A percentile compares a stretch with the other conserved stretches of the same genome.
phyloP scores from a whole-genome alignment of 2,329 filamentous ascomycete genomes.

The Penicillium sp. region DNA sequence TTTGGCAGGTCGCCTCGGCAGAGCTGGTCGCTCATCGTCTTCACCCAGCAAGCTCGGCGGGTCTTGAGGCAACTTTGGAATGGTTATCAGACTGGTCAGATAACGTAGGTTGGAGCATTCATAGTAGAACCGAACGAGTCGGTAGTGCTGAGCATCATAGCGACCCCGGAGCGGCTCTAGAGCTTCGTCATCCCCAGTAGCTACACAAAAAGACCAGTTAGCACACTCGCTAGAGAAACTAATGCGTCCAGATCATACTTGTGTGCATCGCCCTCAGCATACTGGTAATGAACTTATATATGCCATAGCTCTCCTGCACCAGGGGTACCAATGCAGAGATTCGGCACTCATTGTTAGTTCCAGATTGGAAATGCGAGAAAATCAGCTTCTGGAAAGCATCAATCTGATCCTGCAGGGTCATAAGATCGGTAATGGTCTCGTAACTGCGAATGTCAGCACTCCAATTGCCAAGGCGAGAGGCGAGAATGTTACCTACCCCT shows the following conservation, averaged over 20 bases:
- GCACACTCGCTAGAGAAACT: slow-evolving; percentile 1
- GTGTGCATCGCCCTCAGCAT: slow-evolving; percentile 98
- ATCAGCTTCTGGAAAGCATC: slow-evolving; percentile 98
- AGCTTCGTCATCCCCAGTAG: slow-evolving; percentile 89
- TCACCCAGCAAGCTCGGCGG: slow-evolving; percentile 84
- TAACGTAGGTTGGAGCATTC: slow-evolving; percentile 98
- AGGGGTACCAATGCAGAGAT: slow-evolving; percentile 91
- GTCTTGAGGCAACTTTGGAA: slow-evolving; percentile 92
- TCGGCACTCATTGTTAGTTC: slow-evolving; percentile 91
- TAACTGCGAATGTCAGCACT: slow-evolving; percentile 48
- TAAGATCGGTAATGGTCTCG: slow-evolving; percentile 94
- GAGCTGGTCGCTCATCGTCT: slow-evolving; percentile 75
- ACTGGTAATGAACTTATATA: slow-evolving; percentile 99
- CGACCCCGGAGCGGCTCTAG: slow-evolving; percentile 80
- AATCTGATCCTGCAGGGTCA: slow-evolving; percentile 96
- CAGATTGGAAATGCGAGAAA: slow-evolving; percentile 90
- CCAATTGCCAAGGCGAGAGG: not conserved
- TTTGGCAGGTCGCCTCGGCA: slow-evolving; percentile 71
- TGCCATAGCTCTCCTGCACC: slow-evolving; percentile 96
- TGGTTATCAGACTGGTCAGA: slow-evolving; percentile 90
- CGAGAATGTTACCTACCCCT: slow-evolving; percentile 61
- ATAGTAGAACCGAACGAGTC: slow-evolving; percentile 96
- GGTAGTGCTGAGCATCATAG: slow-evolving; percentile 95
- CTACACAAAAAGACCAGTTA: slow-evolving; percentile 41
- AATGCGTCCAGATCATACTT: slow-evolving; percentile 55